Evolutionary conservation across 441 rosid species (phyloP).

Genomic region (Populus hybrid): DNA sequence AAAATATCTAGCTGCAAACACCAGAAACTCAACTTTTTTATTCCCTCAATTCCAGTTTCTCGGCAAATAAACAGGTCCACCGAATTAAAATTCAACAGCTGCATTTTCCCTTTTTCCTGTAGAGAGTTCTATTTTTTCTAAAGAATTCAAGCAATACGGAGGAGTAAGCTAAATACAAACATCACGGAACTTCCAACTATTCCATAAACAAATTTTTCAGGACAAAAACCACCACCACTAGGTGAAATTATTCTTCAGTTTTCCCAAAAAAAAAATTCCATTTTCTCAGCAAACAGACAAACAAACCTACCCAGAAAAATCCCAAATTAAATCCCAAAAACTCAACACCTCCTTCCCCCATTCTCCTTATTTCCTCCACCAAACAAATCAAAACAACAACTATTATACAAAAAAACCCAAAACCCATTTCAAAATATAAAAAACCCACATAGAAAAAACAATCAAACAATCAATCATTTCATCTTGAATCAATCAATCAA

Average conservation of each 20-base stretch:
- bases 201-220: background rate
- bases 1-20: too few species aligned
- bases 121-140: too few species aligned
- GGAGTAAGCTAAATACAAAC: background rate
- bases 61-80: background rate
- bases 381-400: background rate
- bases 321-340: background rate
- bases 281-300: background rate
- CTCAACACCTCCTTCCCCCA: background rate
- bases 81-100: background rate
- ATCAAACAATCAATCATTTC: background rate
- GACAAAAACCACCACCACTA: background rate
- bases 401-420: background rate
- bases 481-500: background rate
- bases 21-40: too few species aligned
- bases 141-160: too few species aligned
- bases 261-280: background rate
- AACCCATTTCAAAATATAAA: background rate
- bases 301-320: background rate
- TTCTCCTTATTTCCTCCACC: background rate
- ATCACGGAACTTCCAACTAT: background rate
- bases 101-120: background rate
- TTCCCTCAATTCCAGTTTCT: background rate
- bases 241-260: background rate
- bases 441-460: background rate